Evolutionary conservation across 805 yeast genomes (phyloP), one percentile per base, ranked within the genome.

Genomic region (Pichia exigua): DNA sequence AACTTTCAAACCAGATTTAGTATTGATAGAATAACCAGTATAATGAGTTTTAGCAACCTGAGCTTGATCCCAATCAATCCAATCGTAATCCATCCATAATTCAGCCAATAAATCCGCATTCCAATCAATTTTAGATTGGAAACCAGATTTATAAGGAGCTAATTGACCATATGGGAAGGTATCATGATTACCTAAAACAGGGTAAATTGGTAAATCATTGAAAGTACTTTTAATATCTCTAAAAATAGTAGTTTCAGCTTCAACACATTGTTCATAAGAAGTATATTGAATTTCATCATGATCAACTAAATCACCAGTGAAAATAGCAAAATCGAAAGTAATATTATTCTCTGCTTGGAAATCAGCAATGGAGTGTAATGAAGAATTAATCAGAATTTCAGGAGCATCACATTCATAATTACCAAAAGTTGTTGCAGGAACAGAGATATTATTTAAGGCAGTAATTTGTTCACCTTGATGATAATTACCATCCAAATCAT

Each of bases 261-360:
- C 64, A 52, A 77, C 65, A 38, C 83, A 77, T 56, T 73, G 70
- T 44, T 79, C 73, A 55, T 62, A 65, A 44, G 77, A 71, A 46
- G 76, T 75, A 59, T 75, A 73, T 45, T 73, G 71, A 13, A 70
- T 60, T 51, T 76, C 79, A 57, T 78, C 82, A 61, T 84, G 91
- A 63, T 84, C 89, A 49, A 83, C 84, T 62, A 83, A 71, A 61
- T 84, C 91, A 51, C 90, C 90, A 5, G 89, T 84, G 71, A 84
- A 84, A 40, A 84, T 65, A 2, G 84, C 74, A 61, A 83, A 83
- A 48, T 81, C 83, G 58, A 76, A 83, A 10, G 69, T 58, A 39
- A 73, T 54, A 41, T 56, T 51, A 12, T 64, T 57, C 17, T 63
- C 52, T 38, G 64, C 50, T 50, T 71, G 67, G 54, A 66, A 65